These are phyloP conservation scores for Podaxis sp. DNA, from an alignment of 768 basidiomycete genomes.

Conservation along the genomic window DNA sequence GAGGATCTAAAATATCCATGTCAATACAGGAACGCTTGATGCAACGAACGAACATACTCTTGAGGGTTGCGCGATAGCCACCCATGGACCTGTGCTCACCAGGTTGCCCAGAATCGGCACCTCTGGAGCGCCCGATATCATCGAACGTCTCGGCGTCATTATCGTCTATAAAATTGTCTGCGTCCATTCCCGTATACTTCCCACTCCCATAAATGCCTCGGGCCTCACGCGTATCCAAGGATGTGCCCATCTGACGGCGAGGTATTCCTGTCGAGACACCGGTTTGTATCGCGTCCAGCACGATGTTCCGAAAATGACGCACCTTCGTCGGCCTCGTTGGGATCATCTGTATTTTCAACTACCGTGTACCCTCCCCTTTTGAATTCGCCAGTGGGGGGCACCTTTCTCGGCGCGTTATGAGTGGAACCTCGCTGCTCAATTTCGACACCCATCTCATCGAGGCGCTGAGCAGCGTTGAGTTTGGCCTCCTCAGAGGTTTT, in stretches of 20 bases:
- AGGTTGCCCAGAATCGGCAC: constrained; percentile 1
- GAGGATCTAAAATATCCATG: constrained; percentile 13
- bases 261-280: not conserved
- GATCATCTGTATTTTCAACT: not conserved
- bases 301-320: not conserved
- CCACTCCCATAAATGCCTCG: not conserved
- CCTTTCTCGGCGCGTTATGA: not conserved
- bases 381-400: no score
- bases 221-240: not conserved
- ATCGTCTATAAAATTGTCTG: not conserved
- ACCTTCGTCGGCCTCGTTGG: not conserved
- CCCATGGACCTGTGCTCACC: constrained; percentile 22
- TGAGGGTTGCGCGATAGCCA: constrained; percentile 30
- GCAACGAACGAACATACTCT: constrained; percentile 19
- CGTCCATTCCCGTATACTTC: no score
- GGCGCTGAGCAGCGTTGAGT: constrained; percentile 24
- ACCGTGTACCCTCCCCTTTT: no score
- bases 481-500: constrained; percentile 52
- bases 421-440: not conserved
- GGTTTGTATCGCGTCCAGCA: no score
- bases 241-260: not conserved
- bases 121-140: not conserved
- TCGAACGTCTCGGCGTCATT: constrained; percentile 12
- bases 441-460: constrained; percentile 26
- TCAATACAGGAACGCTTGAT: not conserved